These are phyloP conservation scores for Globisporangium splendens DNA, from an alignment of 352 stramenopile genomes.

Conservation along the genomic window DNA sequence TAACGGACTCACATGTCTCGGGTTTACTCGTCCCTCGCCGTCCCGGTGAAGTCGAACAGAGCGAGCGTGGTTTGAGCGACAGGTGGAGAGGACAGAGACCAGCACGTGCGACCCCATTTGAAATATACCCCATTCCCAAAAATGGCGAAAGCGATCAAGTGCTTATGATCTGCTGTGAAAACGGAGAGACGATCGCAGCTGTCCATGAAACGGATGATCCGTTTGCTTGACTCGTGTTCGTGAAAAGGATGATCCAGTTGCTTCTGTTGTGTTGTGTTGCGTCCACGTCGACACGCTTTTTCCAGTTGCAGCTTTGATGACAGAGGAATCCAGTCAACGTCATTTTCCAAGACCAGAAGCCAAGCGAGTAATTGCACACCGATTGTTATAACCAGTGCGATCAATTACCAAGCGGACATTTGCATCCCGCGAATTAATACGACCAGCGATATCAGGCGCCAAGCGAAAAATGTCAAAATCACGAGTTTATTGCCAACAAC, in stretches of 20 bases:
- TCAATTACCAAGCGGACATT: no score
- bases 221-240: no score
- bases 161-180: not conserved
- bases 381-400: no score
- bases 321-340: not conserved
- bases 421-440: no score
- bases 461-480: no score
- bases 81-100: slow-evolving; percentile 4
- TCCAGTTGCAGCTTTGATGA: not conserved
- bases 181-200: not conserved
- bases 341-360: not conserved
- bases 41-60: slow-evolving; percentile 1
- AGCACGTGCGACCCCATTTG: slow-evolving; percentile 3
- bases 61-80: slow-evolving; percentile 1
- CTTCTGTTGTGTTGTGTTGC: not conserved
- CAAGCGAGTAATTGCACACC: not conserved
- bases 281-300: not conserved
- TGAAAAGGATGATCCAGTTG: not conserved
- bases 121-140: slow-evolving; percentile 2
- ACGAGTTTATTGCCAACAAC: no score
- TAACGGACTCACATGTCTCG: slow-evolving; percentile 7
- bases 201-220: no score
- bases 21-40: not conserved
- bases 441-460: no score
- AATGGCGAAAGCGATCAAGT: slow-evolving; percentile 3